Base-by-base conservation (phyloP, 2,329 filamentous ascomycete species). In the Lasiodiplodia sp. region DNA sequence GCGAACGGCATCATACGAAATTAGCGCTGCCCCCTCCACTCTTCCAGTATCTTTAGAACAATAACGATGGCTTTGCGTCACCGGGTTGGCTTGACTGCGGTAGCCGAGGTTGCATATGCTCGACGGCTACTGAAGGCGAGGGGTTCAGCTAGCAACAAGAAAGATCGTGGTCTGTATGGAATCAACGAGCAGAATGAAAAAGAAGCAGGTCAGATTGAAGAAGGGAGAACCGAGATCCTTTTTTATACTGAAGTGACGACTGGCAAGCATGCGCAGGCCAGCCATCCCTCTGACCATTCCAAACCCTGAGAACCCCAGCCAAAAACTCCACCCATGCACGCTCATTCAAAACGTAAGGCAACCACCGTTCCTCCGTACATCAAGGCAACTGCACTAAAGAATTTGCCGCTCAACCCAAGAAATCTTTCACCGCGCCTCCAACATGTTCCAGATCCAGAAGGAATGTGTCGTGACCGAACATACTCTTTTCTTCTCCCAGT, bases 391-490 rank as follows among this genome's bases (percentile, higher is more conserved):
- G 47, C 31, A 7, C 23, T 21, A 28, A 28, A 6, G 44, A 18
- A 23, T 23, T 49, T 49, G 47, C 47, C 37, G 57, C 31, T 68
- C 66, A 95, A 0, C 86, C 87, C 73, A 99, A 79, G 79, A 99
- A 99, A 73, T 87, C 87, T 74, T 89, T 89, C 57, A 99, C 83
- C 62, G 90, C 92, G 0, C 93, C 94, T 4, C 96, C 96, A 62
- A 99, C 93, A 73, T 97, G 92, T 82, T 97, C 90, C 68, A 98
- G 81, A 80, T 99, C 96, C 53, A 99, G 82, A 75, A 99, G 80
- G 78, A 99, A 99, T 0, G 95, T 98, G 78, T 99, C 96, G 76
- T 99, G 96, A 0, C 96, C 96, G 78, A 99, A 99, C 74, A 97
- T 82, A 75, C 94, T 97, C 80, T 96, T 88, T 81, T 98, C 94